Base-by-base conservation (phyloP, 2,329 filamentous ascomycete species). In the Aureobasidium sp. region DNA sequence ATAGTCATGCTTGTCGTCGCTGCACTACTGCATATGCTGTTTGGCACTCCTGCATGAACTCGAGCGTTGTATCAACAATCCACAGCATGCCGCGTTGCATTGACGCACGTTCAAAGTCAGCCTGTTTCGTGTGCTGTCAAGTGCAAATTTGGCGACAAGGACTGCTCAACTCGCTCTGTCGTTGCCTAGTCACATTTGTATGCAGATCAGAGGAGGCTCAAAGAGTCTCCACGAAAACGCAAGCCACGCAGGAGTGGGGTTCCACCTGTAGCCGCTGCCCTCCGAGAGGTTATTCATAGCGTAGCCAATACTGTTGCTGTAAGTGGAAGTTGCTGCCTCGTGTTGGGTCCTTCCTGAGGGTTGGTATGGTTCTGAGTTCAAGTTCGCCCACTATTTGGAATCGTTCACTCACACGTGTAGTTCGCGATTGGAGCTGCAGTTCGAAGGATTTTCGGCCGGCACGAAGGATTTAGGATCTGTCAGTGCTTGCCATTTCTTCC, bases 241-340 rank as follows among this genome's bases (percentile, higher is more conserved):
- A 57, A 57, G 53, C 53, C 41, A 57, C 53, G 39, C 20, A 34
- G 20, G 50, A 39, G 51, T 20, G 51, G 51, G 51, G 51, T 15
- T 41, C 27, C 34, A 24, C 34, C 32, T 7, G 32, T 6, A 51
- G 5, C 17, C 41, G 53, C 39, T 32, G 26, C 9, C 29, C 53
- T 34, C 53, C 53, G 53, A 57, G 41, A 57, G 41, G n/a, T 46
- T 57, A 57, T 57, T 57, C 27, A 46, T 46, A 46, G 53, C 41
- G 26, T 36, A 27, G 26, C n/a, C 52, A 44, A 46, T 32, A 43
- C 43, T n/a, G n/a, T 36, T 9, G 27, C 53, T 41, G 12, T 6
- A 46, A 44, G 6, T 43, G 41, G 53, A 57, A 57, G 39, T 57
- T 29, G 39, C 27, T 57, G 53, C 41, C 37, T 46, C 10, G 29